Base-by-base conservation (phyloP, 345 rosid genomes). In the Brassica cretica region DNA sequence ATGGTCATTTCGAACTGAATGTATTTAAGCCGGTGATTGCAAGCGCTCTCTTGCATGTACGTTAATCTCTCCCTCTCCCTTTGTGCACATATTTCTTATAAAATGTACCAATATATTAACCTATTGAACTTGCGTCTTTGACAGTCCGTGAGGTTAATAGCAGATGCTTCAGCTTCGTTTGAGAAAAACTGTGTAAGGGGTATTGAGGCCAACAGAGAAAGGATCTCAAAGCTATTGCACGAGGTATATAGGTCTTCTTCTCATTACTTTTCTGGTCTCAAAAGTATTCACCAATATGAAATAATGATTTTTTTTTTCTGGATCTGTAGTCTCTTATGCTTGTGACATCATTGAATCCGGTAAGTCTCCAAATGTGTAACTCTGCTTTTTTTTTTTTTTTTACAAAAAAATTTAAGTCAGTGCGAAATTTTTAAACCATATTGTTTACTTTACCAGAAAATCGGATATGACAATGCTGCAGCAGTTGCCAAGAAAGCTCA, bases 21-120 rank as follows among this genome's bases (percentile, higher is more conserved):
- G 98, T 94, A 16, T 94, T 87, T 91, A 94, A 94, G 88, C 98
- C 98, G 41, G 89, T 94, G 98, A 91, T 94, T 35, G 98, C 98
- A 19, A 89, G 86, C 67, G 88, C 88, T 66, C 96, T 94, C 74
- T 77, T 94, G 60, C 97, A 94, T 84, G 98, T 92, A 85, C 33
- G 85, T 79, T 66, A 10, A 39, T 68, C 7, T 51, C 44, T 30
- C 21, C 39, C 64, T 30, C 44, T 72, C 51, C 30, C 30, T 27
- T 16, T 51, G 15, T 49, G 35, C 33, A 59, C 8, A 2, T 49
- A 21, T 9, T 70, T 59, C 15, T 18, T 24, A 59, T 59, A 5
- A 59, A 24, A 24, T 10, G 7, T 10, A 59, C 64, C 64, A 59
- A 24, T 59, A 3, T 4, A 2, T 24, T 24, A 5, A 59, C 64